Evolutionary conservation across 345 rosid species (phyloP), one percentile per base, ranked within the genome.

Genomic region (Bruguiera gymnorhiza): DNA sequence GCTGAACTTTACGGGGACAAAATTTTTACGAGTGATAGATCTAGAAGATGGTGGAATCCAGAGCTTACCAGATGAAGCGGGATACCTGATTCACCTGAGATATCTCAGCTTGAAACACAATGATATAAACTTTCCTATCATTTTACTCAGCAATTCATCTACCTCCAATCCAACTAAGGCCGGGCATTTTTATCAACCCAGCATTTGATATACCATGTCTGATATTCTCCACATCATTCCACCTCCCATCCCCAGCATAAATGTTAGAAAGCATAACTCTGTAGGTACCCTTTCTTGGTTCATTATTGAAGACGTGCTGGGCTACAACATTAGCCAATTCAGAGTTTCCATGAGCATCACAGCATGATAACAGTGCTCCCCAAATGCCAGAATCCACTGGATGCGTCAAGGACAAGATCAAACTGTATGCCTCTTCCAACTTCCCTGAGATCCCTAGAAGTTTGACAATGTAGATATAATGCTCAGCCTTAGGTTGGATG

Each of bases 301-400:
- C 88, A 63, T 65, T 76, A 67, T 76, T 70, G 30, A 81, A 67
- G 62, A 89, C 83, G 63, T 81, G 87, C 75, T 65, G 82, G 26
- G 88, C 89, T 61, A 84, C 85, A 68, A 86, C 72, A 79, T 87
- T 85, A 34, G 95, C 97, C 86, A 88, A 65, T 66, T 80, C 76
- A 37, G 85, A 62, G 55, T 89, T 75, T 69, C 87, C 86, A 70
- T 82, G 83, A 73, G 65, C 43, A 51, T 88, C 83, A 66, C 97
- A 94, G 78, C 97, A 91, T n/a, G 92, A 87, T 75, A 94, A 73
- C 31, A 94, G 54, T 32, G 96, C 97, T 72, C 93, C 95, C 86
- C 89, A 94, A 24, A 89, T 76, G 31, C 90, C 89, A 59, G 89
- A 83, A 75, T 89, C 91, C 67, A 91, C 81, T 29, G 96, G 95